Percentiles rank a stretch among this genome's conserved stretches.
Conservation (phyloP, 192 early-diverging fungal species). For the Backusella sp. region DNA sequence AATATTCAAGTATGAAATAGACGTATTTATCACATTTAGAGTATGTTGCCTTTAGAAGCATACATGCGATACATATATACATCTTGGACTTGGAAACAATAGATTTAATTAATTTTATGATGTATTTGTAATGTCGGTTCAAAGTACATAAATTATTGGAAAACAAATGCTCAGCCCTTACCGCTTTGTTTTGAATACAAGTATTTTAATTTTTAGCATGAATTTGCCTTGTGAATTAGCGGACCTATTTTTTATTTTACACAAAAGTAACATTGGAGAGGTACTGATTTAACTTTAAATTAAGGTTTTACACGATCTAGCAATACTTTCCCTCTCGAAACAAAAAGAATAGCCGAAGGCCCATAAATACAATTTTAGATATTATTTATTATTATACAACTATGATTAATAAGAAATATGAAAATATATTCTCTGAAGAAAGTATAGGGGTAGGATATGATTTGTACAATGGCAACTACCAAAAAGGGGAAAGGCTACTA, state of each 20-base stretch:
- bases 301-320: background rate
- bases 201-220: background rate
- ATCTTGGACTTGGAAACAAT: too few relatives aligned
- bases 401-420: background rate
- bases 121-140: background rate
- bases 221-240: background rate
- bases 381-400: constrained; percentile 10
- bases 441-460: background rate
- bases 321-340: background rate
- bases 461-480: background rate
- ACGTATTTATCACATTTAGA: too few relatives aligned
- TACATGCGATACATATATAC: too few relatives aligned
- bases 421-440: background rate
- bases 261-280: background rate
- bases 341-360: background rate
- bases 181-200: background rate
- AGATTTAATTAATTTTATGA: too few relatives aligned
- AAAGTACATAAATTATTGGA: background rate
- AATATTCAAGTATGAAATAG: background rate
- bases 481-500: background rate
- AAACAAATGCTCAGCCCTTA: background rate
- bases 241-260: background rate
- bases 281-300: background rate
- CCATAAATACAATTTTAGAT: background rate
- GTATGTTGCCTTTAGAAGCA: too few relatives aligned